phyloP scores from a whole-genome alignment of 495 filamentous ascomycete genomes.

The Penicillium flavigenum region DNA sequence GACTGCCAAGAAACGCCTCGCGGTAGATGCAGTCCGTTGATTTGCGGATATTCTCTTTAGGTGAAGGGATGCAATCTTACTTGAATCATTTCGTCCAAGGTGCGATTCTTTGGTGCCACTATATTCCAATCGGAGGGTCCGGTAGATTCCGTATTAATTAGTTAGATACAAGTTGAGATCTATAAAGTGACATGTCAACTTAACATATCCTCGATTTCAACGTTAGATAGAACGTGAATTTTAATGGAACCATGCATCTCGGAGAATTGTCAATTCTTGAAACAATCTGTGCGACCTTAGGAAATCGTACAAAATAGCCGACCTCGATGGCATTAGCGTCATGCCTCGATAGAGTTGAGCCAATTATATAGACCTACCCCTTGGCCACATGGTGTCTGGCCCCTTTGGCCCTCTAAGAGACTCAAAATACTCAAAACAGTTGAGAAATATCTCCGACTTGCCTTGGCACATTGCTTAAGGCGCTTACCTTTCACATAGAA shows the following conservation, averaged over 20 bases:
- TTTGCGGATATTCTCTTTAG: not conserved
- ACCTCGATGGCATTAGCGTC: slow-evolving; percentile 4
- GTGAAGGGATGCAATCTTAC: slow-evolving; percentile 8
- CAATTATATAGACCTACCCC: not conserved
- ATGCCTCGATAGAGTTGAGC: slow-evolving; percentile 1
- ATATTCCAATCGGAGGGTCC: slow-evolving; percentile 3
- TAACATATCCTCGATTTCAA: not conserved
- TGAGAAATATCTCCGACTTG: not conserved
- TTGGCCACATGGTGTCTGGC: not conserved
- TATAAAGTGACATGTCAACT: not conserved
- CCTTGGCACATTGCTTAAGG: slow-evolving; percentile 1
- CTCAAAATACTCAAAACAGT: no score
- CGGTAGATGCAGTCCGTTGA: slow-evolving; percentile 7
- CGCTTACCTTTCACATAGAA: slow-evolving; percentile 5
- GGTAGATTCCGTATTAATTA: not conserved
- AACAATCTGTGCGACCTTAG: not conserved
- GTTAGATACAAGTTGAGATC: slow-evolving; percentile 1
- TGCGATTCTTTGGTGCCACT: not conserved
- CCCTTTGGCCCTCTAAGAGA: not conserved
- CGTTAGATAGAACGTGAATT: not conserved
- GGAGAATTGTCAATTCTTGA: not conserved
- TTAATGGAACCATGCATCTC: not conserved
- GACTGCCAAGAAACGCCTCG: slow-evolving; percentile 12
- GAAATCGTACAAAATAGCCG: slow-evolving; percentile 11
- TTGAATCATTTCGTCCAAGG: not conserved